Evolutionary conservation across 768 basidiomycete species (phyloP), one percentile per base, ranked within the genome.

Genomic region (Nevesoporus exiguus): DNA sequence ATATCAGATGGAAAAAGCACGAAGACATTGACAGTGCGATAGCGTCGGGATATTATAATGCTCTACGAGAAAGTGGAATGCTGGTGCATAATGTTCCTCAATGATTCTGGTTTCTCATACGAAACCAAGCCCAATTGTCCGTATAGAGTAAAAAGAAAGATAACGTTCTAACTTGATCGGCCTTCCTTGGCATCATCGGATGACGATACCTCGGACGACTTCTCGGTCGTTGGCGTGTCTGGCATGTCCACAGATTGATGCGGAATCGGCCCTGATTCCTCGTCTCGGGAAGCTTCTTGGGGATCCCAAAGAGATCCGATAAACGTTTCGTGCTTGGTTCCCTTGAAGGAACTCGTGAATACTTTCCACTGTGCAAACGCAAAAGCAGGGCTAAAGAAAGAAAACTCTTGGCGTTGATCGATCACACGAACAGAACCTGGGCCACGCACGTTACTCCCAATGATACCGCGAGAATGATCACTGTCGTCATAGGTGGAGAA

Each of bases 321-420:
- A 36, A 62, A 47, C 0, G 63, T 66, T 3, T 65, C 62, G 21
- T 58, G 47, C 39, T 49, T 43, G 33, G 45, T 13, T 34, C 76
- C 75, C 31, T 67, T 66, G 66, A 85, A 85, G 5, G 82, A 76
- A 5, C 69, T 70, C 42, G 65, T 73, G 67, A 86, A 85, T 15
- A 76, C 33, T 42, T 68, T 72, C 66, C 84, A 81, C 51, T 86
- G 85, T 5, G 66, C 72, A 61, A 73, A 75, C 1, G 83, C 81
- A 27, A 85, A 71, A 5, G 76, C 59, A 3, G 82, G 83, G 29
- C 84, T 85, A 49, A 30, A 52, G 11, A 48, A 24, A 31, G 15
- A 42, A 36, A 36, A 21, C 15, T 47, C 14, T 39, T 37, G 24
- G 17, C n/a, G 42, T 44, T 3, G 14, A 30, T 13, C 15, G n/a